Evolutionary conservation across 345 rosid species (phyloP), one percentile per base, ranked within the genome.

Genomic region (Eucalyptus coolabah): DNA sequence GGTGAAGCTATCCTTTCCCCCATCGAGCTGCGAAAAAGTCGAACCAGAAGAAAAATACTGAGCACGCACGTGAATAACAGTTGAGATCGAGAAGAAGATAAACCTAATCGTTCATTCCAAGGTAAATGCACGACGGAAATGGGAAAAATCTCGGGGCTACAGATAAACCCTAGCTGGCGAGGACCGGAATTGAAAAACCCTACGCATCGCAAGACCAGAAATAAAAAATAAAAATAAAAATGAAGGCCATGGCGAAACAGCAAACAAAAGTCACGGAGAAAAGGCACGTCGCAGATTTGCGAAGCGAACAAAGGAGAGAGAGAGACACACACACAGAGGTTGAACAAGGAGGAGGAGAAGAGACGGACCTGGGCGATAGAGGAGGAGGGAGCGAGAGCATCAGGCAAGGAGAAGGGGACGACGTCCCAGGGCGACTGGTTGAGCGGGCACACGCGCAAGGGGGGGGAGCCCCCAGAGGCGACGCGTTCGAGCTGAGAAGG

Each of bases 371-470:
- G 89, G 88, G 87, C 51, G 88, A 92, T 86, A 37, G 90, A 91
- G n/a, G 87, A 17, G 50, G 90, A 51, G 63, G 86, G 42, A 26
- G 63, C 17, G 63, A 54, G 86, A 47, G 81, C 89, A 23, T 26
- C 89, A 90, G 51, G 77, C 88, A 88, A 88, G 89, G 93, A 56
- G 94, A 91, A 91, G 50, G 93, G 50, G 93, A 95, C 94, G 94
- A 95, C 98, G 96, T 97, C 99, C 99, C 99, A 96, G 28, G 98
- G 99, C 49, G 99, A 96, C 95, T 96, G 98, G 96, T 96, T 97
- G 30, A 97, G 94, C 91, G 92, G 94, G 92, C 99, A 97, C 44
- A 92, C 94, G 92, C 96, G 95, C 32, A 96, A 37, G 88, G 93
- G 93, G 80, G 91, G 42, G 77, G 86, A 85, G 93, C 93, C 50